Conservation (phyloP, 1,139 yeast genomes). For the Scheffersomyces segobiensis region DNA sequence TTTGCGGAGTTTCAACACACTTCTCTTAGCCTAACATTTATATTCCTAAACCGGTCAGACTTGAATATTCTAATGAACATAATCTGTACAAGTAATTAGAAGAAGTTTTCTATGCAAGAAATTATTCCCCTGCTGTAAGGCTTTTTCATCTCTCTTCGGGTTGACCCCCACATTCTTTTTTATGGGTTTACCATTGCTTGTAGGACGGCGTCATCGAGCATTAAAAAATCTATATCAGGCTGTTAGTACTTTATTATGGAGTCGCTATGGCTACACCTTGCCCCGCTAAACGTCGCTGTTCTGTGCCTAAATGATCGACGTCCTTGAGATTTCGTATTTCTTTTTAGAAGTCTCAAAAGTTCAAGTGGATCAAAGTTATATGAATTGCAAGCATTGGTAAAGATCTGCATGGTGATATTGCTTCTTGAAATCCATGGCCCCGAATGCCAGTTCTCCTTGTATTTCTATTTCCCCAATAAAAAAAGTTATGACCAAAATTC, state of each 20-base stretch:
- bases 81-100: background rate
- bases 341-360: too few species aligned
- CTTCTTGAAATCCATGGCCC: background rate
- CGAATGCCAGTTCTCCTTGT: background rate
- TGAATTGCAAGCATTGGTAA: too few species aligned
- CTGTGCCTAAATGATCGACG: too few species aligned
- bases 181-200: too few species aligned
- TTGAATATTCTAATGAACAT: background rate
- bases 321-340: too few species aligned
- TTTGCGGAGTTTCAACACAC: background rate
- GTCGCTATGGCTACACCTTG: too few species aligned
- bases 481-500: background rate
- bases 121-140: background rate
- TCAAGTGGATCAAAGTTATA: too few species aligned
- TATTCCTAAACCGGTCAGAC: background rate
- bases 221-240: too few species aligned
- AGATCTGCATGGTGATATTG: too few species aligned
- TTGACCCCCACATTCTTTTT: background rate
- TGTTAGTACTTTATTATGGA: too few species aligned
- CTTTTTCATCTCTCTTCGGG: background rate
- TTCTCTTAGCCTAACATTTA: background rate
- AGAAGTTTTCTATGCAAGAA: background rate
- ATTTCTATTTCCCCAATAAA: background rate
- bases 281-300: too few species aligned
- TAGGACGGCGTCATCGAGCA: too few species aligned